Conservation (phyloP, 495 filamentous ascomycete genomes). For the Paragyromitra xinjiangensis region DNA sequence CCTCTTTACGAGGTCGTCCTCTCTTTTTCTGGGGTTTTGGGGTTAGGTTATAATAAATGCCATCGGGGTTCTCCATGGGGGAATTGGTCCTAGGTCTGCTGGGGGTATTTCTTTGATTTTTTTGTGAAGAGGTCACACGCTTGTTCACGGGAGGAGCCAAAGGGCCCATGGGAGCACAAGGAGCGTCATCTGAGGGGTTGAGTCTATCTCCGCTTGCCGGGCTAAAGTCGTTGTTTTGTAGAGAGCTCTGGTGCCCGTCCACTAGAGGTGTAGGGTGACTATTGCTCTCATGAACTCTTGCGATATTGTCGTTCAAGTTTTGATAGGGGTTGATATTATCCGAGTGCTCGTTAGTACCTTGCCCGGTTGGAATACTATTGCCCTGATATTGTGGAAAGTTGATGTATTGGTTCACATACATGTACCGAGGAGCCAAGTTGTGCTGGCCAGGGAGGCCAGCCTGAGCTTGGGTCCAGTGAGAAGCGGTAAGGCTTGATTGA, state of each 20-base stretch:
- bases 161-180: neutral
- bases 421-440: neutral
- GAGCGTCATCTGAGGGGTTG: neutral
- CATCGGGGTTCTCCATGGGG: neutral
- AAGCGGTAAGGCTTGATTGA: neutral
- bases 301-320: neutral
- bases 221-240: neutral
- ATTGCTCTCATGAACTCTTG: neutral
- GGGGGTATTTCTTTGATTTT: neutral
- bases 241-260: neutral
- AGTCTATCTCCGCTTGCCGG: neutral
- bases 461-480: neutral
- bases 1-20: neutral
- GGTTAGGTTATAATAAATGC: neutral
- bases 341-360: neutral
- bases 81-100: neutral
- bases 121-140: neutral
- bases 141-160: too few relatives aligned
- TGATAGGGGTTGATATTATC: neutral
- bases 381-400: neutral
- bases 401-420: neutral
- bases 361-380: neutral
- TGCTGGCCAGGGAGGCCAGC: neutral
- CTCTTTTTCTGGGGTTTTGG: neutral
- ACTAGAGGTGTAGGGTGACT: neutral